phyloP scores from a whole-genome alignment of 352 stramenopile genomes.

The Pilasporangium apinafurcum region DNA sequence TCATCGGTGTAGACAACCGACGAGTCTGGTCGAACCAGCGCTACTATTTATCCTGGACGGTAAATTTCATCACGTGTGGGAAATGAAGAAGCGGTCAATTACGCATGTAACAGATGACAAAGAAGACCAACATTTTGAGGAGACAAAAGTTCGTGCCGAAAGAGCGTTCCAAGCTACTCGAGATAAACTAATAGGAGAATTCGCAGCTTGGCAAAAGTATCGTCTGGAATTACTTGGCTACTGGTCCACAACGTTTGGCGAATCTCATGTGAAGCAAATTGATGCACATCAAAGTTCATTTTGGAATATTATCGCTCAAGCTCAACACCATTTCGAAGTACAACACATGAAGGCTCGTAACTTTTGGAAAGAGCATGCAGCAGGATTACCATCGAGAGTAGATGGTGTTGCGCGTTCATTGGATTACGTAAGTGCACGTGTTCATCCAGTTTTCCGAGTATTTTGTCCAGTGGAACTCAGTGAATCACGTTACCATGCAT shows the following conservation, averaged over 20 bases:
- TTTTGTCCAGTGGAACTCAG: slow-evolving; percentile 65
- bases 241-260: slow-evolving; percentile 40
- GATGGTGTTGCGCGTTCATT: slow-evolving; percentile 24
- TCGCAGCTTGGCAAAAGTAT: slow-evolving; percentile 32
- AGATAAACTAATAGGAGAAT: slow-evolving; percentile 13
- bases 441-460: slow-evolving; percentile 26
- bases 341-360: slow-evolving; percentile 7
- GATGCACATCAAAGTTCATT: slow-evolving; percentile 26
- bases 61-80: slow-evolving; percentile 21
- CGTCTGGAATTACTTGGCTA: slow-evolving; percentile 36
- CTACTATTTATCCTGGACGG: slow-evolving; percentile 49
- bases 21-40: slow-evolving; percentile 23
- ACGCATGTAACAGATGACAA: background rate
- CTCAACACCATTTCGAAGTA: slow-evolving; percentile 15
- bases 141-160: slow-evolving; percentile 1
- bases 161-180: slow-evolving; percentile 2
- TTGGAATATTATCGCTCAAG: slow-evolving; percentile 31
- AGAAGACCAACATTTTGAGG: background rate
- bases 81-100: background rate
- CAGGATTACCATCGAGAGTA: slow-evolving; percentile 9
- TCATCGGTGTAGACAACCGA: slow-evolving; percentile 8
- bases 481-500: slow-evolving; percentile 19
- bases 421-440: slow-evolving; percentile 13
- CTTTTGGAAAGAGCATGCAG: slow-evolving; percentile 19
- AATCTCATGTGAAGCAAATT: slow-evolving; percentile 40